Percentiles rank a stretch among this genome's conserved stretches.
phyloP scores from a whole-genome alignment of 192 early-diverging fungal species.

The Paraglomus brasilianum region DNA sequence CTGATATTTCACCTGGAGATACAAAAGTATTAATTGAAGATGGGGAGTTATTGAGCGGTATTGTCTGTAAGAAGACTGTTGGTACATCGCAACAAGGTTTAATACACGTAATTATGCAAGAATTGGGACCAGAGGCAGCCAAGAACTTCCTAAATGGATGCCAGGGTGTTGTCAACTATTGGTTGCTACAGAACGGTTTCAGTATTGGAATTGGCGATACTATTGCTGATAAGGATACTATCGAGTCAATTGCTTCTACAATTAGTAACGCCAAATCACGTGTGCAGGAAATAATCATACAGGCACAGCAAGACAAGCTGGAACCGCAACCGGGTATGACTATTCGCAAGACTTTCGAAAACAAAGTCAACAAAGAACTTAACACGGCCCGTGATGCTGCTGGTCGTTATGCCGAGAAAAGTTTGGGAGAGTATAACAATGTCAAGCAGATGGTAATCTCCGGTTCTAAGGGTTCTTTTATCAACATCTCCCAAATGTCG shows the following conservation, averaged over 20 bases:
- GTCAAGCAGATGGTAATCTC: constrained; percentile 95
- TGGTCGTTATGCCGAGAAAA: constrained; percentile 79
- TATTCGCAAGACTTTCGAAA: constrained; percentile 88
- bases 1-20: constrained; percentile 83
- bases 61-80: constrained; percentile 93
- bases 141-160: constrained; percentile 90
- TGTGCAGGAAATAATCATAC: constrained; percentile 76
- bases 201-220: constrained; percentile 98
- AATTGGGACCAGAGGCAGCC: constrained; percentile 84
- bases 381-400: constrained; percentile 91
- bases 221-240: constrained; percentile 82
- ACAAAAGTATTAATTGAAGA: constrained; percentile 89
- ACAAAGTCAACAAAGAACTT: constrained; percentile 79
- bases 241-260: constrained; percentile 72
- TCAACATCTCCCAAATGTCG: constrained; percentile 98
- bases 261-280: constrained; percentile 74
- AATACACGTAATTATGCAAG: constrained; percentile 93
- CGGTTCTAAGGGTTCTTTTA: constrained; percentile 94
- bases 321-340: constrained; percentile 90
- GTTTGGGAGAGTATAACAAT: constrained; percentile 90
- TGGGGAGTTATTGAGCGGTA: constrained; percentile 90
- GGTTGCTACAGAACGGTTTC: constrained; percentile 92
- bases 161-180: constrained; percentile 93
- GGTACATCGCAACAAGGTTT: constrained; percentile 83
- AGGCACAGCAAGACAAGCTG: constrained; percentile 81